Evolutionary conservation across 768 basidiomycete species (phyloP), one percentile per base, ranked within the genome.

Genomic region (Boletus coccyginus): DNA sequence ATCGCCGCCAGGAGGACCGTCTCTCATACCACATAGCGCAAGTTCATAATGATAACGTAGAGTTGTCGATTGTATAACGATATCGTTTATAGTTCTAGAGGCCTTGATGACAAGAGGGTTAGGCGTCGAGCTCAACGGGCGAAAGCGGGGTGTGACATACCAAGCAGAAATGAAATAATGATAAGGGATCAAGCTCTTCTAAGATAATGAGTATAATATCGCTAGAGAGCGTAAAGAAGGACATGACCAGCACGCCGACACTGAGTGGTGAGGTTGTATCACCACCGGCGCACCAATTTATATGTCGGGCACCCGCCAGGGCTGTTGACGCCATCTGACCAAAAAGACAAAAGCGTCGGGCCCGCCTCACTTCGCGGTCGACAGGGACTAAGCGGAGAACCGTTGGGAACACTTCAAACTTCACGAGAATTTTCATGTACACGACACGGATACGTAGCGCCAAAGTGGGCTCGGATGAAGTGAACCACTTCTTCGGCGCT

Each of bases 331-430:
- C 60, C 62, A 58, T 66, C 39, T 59, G 46, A 63, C 54, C 51
- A 44, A 55, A 21, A 73, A 73, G 63, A 73, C 68, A 73, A 71
- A 71, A 73, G 65, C 67, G 62, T 70, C 66, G 62, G 68, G 66
- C 60, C 57, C 68, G 61, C 66, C 61, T 60, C 58, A 58, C 59
- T 58, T 70, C 64, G 61, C 64, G 57, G 70, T 64, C 66, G 62
- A 66, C 61, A 71, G 59, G 64, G 53, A 60, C 32, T 62, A 73
- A 71, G 68, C 63, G 70, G 62, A 50, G 57, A 64, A 62, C 59
- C 16, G 63, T 61, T 60, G 53, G 54, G 62, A 69, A 69, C 54
- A 46, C 57, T 52, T 61, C 58, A 63, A 62, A 66, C 57, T 53
- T 64, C 43, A 64, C 61, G 62, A 61, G 62, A 70, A 64, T 32